Evolutionary conservation across 176 grass and related monocot genomes (phyloP), one percentile per base, ranked within the genome.

Genomic region (Lolium rigidum): DNA sequence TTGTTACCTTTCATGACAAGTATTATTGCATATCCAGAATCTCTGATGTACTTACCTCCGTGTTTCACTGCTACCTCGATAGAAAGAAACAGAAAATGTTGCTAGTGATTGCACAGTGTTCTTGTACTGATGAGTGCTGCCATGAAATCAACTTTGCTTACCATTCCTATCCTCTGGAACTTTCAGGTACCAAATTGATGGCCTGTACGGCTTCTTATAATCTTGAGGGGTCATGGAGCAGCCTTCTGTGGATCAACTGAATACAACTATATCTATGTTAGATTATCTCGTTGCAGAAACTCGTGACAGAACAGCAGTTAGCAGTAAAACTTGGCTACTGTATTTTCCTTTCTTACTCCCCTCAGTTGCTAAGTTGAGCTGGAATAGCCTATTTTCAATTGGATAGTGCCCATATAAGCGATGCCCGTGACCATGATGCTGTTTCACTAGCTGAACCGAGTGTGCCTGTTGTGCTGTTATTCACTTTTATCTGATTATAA

Each of bases 151-250:
- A 10, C 35, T 35, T 31, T 35, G 74, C 74, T 76, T 54, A 76
- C 74, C 25, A 10, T 35, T 76, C 4, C 0, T 76, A 1, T 76
- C 49, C 26, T 76, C 22, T 28, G 26, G 49, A 76, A 76, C 15
- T 55, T 1, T 28, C 74, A 76, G 74, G 74, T 15, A 55, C 84
- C 89, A 98, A 72, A 91, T 92, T 50, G 91, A 91, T 69, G 91
- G 12, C 25, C 8, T 22, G 7, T 46, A n/a, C 18, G 20, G 41
- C 1, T 77, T 31, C 14, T 72, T 10, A 26, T 46, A 46, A 56
- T 51, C 67, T 26, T 83, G 51, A 6, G 13, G 48, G 24, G 3
- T 65, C n/a, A 10, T 65, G 62, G 4, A 15, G 62, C 65, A 49
- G 6, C 13, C 18, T 73, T 73, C 15, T 60, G 81, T 78, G 48